Conservation (phyloP, 2,329 filamentous ascomycete genomes). For the Dactylellina parvicollis region DNA sequence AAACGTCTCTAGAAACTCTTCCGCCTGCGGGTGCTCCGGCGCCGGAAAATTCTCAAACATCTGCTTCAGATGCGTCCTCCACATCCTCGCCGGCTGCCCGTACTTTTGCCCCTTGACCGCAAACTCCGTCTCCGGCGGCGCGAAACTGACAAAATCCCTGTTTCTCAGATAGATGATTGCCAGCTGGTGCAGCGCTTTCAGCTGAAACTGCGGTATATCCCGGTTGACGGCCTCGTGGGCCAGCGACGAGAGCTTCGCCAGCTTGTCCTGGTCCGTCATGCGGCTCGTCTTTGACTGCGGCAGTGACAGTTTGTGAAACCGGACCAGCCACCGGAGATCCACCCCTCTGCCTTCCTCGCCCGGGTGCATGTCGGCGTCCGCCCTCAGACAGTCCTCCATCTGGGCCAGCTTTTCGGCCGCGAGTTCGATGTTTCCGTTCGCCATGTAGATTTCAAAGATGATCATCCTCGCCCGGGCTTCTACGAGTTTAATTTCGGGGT, state of each 20-base stretch:
- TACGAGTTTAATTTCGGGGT: conserved; percentile 48
- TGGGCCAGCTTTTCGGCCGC: conserved; percentile 38
- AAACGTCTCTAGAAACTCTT: conserved; percentile 51
- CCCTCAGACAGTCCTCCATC: conserved; percentile 38
- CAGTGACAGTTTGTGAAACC: conserved; percentile 41
- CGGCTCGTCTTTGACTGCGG: conserved; percentile 11
- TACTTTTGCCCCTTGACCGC: conserved; percentile 51
- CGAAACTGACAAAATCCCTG: conserved; percentile 27
- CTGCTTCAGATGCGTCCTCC: conserved; percentile 31
- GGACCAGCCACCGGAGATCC: conserved; percentile 45
- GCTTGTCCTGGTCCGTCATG: conserved; percentile 37
- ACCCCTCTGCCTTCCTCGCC: conserved; percentile 47
- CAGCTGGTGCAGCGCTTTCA: conserved; percentile 37
- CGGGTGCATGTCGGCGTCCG: conserved; percentile 38
- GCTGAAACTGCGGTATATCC: conserved; percentile 43
- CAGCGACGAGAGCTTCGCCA: conserved; percentile 45
- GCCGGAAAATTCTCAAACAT: conserved; percentile 52
- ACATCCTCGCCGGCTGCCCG: conserved; percentile 35
- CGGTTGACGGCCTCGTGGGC: conserved; percentile 49
- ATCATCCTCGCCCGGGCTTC: conserved; percentile 37
- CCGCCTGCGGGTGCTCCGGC: conserved; percentile 39
- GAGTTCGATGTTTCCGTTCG: conserved; percentile 20
- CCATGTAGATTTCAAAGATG: conserved; percentile 38
- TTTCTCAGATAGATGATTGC: conserved; percentile 37
- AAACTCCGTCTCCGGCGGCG: conserved; percentile 46